Evolutionary conservation across 2,329 filamentous ascomycete genomes (phyloP), one percentile per base, ranked within the genome.

Genomic region (Aciculosporium take): DNA sequence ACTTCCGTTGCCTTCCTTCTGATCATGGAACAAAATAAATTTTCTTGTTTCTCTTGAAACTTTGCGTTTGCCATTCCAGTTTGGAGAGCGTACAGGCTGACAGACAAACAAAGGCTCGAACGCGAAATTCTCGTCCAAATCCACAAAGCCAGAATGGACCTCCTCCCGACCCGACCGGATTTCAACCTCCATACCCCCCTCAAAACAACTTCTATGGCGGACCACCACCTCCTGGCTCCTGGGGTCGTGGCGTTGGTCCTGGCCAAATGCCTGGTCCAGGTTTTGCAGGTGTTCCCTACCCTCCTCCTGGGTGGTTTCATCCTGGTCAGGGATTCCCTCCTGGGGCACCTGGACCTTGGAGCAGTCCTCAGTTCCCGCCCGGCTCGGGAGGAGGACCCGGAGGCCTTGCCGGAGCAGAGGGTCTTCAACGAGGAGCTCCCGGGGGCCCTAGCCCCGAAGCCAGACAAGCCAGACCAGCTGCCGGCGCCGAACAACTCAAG

Each of bases 1-100:
- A 81, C 83, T 81, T 94, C 88, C 87, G 88, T 94, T 95, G 88
- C 87, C 88, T 95, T 95, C 88, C 88, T 95, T 94, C 87, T 95
- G 87, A 94, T 79, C 33, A 25, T 40, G 44, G 40, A 43, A 40
- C n/a, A n/a, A 31, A 42, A 15, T 21, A 30, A 27, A 39, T 42
- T 40, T 44, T 40, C n/a, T 39, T 41, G 18, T 47, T 47, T 47
- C 48, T 35, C 10, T 36, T 5, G 7, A 25, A 13, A 25, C 7
- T 3, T 12, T 25, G 5, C 17, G 5, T 29, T 13, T 25, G 10
- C 7, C 18, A 4, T 21, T 10, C 39, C 21, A 5, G 7, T 9
- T 25, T 32, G 7, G 28, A 25, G 10, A 25, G 20, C 13, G 5
- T 35, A 18, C 36, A 33, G 44, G 45, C 53, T 58, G 47, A 60